Conservation (phyloP, 495 filamentous ascomycete genomes). For the Physcia stellaris region DNA sequence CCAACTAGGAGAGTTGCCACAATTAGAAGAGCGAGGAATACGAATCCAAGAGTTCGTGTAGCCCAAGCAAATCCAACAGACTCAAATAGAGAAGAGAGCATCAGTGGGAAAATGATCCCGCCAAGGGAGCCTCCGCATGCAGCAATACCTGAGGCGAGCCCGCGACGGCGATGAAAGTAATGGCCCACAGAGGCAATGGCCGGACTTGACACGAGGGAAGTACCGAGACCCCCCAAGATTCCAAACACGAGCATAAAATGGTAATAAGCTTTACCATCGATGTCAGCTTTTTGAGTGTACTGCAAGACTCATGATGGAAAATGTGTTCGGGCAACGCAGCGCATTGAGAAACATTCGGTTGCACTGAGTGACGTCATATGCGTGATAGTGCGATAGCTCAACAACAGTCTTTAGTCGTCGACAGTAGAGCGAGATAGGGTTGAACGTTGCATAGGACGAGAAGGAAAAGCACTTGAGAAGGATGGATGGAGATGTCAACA, state of each 20-base stretch:
- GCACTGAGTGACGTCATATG: no score
- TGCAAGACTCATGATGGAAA: no score
- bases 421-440: no score
- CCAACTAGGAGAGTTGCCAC: constrained; percentile 35
- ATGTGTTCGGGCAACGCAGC: no score
- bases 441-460: no score
- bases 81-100: constrained; percentile 37
- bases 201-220: constrained; percentile 76
- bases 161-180: constrained; percentile 63
- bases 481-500: constrained; percentile 3
- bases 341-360: no score
- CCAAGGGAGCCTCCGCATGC: constrained; percentile 64
- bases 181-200: constrained; percentile 67
- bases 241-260: constrained; percentile 81
- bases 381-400: no score
- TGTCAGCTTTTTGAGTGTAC: no score
- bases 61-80: constrained; percentile 47
- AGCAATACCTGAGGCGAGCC: constrained; percentile 75
- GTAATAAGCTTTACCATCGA: constrained; percentile 72
- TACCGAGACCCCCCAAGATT: constrained; percentile 61
- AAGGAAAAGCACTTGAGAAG: no score
- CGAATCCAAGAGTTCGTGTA: constrained; percentile 41
- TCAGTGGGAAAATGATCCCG: constrained; percentile 42
- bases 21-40: constrained; percentile 35
- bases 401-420: no score